Evolutionary conservation across 345 rosid genomes (phyloP), one percentile per base, ranked within the genome.

Genomic region (Hypericum androsaemum): DNA sequence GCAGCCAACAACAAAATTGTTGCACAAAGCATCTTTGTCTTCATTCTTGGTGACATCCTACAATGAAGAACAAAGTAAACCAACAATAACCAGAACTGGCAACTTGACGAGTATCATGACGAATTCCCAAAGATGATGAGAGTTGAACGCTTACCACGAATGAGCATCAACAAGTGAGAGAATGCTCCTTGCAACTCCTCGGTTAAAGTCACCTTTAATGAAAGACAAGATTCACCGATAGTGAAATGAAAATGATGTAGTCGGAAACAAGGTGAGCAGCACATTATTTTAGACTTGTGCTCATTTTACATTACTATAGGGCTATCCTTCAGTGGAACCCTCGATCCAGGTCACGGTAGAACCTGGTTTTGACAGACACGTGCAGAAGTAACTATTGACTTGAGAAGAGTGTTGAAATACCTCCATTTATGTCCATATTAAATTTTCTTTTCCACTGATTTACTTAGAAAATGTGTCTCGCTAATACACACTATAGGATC

Each of bases 1-100:
- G 90, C 64, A 12, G 85, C 81, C 50, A 64, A 71, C 62, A 84
- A 69, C 37, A 70, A 69, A 58, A 89, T 51, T 47, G 81, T 66
- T 10, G 82, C 84, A 39, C 79, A 82, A 41, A 64, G 73, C 63
- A 80, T 63, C 67, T 68, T 79, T n/a, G 62, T 51, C 58, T 72
- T 86, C 55, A 62, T 50, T 72, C 71, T 77, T 22, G 77, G 71
- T 12, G 77, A 70, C 79, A 79, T 79, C 86, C 97, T 89, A 65
- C 43, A 68, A 66, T 39, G 40, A 46, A 16, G 38, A 57, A 50
- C 43, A 10, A 5, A 43, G 16, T 40, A 45, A 45, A 52, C 3
- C 40, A 47, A 42, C 41, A 47, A 38, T 39, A 3, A 40, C 53
- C 38, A 10, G 48, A 38, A 12, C 47, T 22, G 32, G 32, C 32